phyloP scores from a whole-genome alignment of 176 grass and related monocot genomes.

The Oryza nivara region DNA sequence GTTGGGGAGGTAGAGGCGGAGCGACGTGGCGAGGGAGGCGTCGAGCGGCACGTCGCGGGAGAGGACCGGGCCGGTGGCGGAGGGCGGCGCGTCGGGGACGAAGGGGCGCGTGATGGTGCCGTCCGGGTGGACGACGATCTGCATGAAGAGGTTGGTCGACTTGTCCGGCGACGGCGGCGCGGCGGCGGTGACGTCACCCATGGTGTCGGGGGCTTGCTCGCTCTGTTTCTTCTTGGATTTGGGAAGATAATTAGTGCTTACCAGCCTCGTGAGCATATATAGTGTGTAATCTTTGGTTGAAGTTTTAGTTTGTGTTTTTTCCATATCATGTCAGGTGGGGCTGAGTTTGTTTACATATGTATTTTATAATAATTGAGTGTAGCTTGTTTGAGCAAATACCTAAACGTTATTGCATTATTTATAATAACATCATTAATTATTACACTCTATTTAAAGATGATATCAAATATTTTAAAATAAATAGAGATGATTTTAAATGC shows the following conservation, averaged over 20 bases:
- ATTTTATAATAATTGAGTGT: no score
- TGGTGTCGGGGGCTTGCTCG: neutral
- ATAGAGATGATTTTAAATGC: no score
- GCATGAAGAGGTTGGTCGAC: constrained; percentile 64
- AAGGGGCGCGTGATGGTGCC: constrained; percentile 71
- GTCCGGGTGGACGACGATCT: constrained; percentile 67
- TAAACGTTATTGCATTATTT: no score
- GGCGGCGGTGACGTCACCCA: constrained; percentile 19
- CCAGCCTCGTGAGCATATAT: no score
- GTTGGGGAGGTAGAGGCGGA: constrained; percentile 68
- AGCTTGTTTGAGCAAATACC: no score
- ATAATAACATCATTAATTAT: no score
- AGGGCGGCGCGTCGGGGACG: constrained; percentile 41
- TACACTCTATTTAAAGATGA: no score
- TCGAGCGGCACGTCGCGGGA: constrained; percentile 76
- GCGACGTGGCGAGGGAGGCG: constrained; percentile 49
- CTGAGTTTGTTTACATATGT: no score
- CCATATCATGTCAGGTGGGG: no score
- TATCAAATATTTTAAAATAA: no score
- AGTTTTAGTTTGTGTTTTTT: no score
- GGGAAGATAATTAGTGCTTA: neutral
- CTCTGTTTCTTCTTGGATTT: neutral
- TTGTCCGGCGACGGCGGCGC: constrained; percentile 14
- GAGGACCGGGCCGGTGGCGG: constrained; percentile 24
- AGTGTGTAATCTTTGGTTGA: no score